phyloP scores from a whole-genome alignment of 1,139 yeast species.

The Yamadazyma oceani region DNA sequence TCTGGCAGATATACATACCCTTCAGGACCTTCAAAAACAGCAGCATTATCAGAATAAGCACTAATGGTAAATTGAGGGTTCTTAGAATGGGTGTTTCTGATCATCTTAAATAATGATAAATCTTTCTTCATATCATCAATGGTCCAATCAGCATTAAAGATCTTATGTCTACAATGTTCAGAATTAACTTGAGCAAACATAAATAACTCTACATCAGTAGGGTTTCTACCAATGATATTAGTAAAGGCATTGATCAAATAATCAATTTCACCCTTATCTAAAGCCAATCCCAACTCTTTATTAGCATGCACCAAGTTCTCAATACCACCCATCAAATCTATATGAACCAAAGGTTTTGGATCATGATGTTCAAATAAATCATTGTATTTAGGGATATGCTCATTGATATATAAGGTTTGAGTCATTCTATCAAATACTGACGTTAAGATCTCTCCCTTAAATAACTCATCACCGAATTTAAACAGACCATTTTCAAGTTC shows the following conservation, averaged over 20 bases:
- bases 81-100: slow-evolving; percentile 84
- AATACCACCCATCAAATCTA: slow-evolving; percentile 62
- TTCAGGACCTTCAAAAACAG: slow-evolving; percentile 86
- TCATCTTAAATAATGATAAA: slow-evolving; percentile 85
- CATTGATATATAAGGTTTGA: slow-evolving; percentile 57
- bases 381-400: slow-evolving; percentile 57
- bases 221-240: slow-evolving; percentile 76
- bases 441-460: slow-evolving; percentile 48
- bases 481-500: slow-evolving; percentile 68
- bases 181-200: slow-evolving; percentile 99
- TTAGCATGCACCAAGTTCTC: slow-evolving; percentile 74
- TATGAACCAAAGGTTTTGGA: slow-evolving; percentile 83
- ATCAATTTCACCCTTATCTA: slow-evolving; percentile 89
- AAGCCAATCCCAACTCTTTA: slow-evolving; percentile 82
- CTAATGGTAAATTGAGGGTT: slow-evolving; percentile 83
- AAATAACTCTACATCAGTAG: slow-evolving; percentile 96
- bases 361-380: slow-evolving; percentile 75
- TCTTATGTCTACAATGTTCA: slow-evolving; percentile 99
- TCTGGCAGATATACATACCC: slow-evolving; percentile 82
- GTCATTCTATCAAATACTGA: slow-evolving; percentile 95
- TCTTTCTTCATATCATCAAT: slow-evolving; percentile 81
- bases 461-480: slow-evolving; percentile 39
- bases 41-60: slow-evolving; percentile 98
- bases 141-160: slow-evolving; percentile 98
- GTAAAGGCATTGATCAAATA: slow-evolving; percentile 81